phyloP scores from a whole-genome alignment of 2,329 filamentous ascomycete genomes.

The Didymella sp. region DNA sequence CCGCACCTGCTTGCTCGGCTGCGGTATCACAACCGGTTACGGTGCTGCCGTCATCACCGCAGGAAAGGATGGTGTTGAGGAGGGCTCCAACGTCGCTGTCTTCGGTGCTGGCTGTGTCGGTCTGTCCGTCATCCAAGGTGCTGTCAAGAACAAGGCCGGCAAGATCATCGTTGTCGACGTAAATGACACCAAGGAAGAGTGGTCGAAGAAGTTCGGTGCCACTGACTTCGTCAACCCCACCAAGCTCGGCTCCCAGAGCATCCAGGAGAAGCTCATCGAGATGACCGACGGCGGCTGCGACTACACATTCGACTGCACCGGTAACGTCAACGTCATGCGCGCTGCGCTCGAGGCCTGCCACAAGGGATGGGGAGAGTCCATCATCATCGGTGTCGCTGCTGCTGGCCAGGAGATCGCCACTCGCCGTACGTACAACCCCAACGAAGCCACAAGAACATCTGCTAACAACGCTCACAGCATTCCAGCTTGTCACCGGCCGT shows the following conservation, averaged over 20 bases:
- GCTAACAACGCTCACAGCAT: conserved; percentile 64
- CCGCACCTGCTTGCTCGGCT: conserved; percentile 92
- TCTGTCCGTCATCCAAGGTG: conserved; percentile 92
- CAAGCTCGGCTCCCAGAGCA: conserved; percentile 71
- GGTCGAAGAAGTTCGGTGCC: conserved; percentile 92
- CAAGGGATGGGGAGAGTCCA: conserved; percentile 98
- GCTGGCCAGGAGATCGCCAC: conserved; percentile 96
- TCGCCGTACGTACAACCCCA: conserved; percentile 70
- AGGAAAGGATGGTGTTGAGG: conserved; percentile 71
- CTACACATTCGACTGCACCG: conserved; percentile 99
- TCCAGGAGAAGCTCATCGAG: conserved; percentile 92
- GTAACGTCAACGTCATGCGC: conserved; percentile 95
- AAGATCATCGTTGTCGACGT: conserved; percentile 82
- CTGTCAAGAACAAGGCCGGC: conserved; percentile 79
- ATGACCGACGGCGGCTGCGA: conserved; percentile 98
- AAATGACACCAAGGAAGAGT: conserved; percentile 89
- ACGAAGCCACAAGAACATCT: not conserved
- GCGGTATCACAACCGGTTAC: conserved; percentile 98
- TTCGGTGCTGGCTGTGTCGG: conserved; percentile 97
- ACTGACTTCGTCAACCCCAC: conserved; percentile 94
- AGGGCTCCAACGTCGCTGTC: conserved; percentile 86
- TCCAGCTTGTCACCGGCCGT: conserved; percentile 97
- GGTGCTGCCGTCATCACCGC: conserved; percentile 94
- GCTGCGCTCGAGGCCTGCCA: conserved; percentile 96
- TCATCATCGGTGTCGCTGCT: conserved; percentile 96